Base-by-base conservation (phyloP, 371 early-diverging fungal species). In the Cokeromyces recurvatus region DNA sequence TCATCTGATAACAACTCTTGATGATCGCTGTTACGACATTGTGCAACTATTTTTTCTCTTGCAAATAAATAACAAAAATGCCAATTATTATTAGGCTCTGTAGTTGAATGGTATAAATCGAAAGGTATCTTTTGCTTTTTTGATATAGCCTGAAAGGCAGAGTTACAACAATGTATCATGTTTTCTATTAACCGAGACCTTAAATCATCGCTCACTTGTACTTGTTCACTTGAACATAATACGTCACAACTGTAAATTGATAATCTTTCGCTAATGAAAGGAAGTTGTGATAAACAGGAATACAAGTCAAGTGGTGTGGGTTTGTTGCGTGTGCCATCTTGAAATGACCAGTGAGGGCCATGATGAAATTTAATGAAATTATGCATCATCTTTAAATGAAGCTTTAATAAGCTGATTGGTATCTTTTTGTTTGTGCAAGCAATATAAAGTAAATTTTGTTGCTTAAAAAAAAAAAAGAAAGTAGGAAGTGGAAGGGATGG, bases 141-240 rank as follows among this genome's bases (percentile, higher is more conserved):
- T n/a, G n/a, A n/a, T n/a, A n/a, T n/a, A n/a, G n/a, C n/a, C n/a
- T 15, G 15, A 34, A 34, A 34, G 35, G 47, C 46, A 17, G 46
- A 37, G 17, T 66, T 51, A 38, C 71, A 71, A 17, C 59, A 56
- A 5, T 51, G 48, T 1, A 32, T 36, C 24, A 75, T 36, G 25
- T 35, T 50, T 14, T 65, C 57, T 20, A 44, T 54, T 19, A 71
- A 24, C 5, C 66, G 55, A 14, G 31, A 22, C 16, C 59, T 46
- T 4, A 75, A 47, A 53, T 75, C 72, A 10, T 71, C 70, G 20
- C 59, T 57, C 11, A 71, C 48, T 43, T 69, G 64, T 2, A 75
- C 57, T 32, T 62, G 71, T 25, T 75, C 72, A 22, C 67, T 61
- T 16, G 34, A 24, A 32, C 70, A 64, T 2, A 74, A 44, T 14